Conservation (phyloP, 2,329 filamentous ascomycete genomes). For the Cladosporium sp. region DNA sequence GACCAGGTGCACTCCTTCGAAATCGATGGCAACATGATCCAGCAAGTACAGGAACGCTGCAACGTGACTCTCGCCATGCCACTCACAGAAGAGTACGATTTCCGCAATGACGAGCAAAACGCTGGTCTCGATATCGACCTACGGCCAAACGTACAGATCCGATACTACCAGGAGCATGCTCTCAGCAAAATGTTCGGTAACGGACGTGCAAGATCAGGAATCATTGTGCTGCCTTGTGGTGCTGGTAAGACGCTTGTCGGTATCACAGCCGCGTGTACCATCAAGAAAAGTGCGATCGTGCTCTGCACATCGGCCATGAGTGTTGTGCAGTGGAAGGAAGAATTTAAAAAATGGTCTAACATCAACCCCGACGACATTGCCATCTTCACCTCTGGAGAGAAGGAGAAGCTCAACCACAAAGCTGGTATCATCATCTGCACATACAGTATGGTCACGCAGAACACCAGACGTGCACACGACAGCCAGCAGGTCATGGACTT, state of each 20-base stretch:
- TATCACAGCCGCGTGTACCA: constrained; percentile 96
- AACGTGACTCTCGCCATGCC: constrained; percentile 77
- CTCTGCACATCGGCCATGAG: constrained; percentile 98
- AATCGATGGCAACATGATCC: constrained; percentile 78
- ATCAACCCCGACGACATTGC: constrained; percentile 91
- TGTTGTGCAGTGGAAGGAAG: constrained; percentile 92
- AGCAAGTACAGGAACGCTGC: constrained; percentile 85
- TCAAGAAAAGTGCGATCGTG: constrained; percentile 94
- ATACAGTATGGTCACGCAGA: constrained; percentile 98
- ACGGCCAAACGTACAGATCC: constrained; percentile 83
- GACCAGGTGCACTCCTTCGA: constrained; percentile 93
- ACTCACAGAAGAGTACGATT: constrained; percentile 95
- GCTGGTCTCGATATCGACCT: constrained; percentile 92
- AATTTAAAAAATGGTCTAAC: constrained; percentile 99
- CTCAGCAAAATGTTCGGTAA: constrained; percentile 99
- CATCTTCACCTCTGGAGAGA: constrained; percentile 91
- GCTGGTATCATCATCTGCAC: constrained; percentile 97
- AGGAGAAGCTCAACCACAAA: constrained; percentile 79
- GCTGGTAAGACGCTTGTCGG: constrained; percentile 96
- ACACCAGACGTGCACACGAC: constrained; percentile 82
- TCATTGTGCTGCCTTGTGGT: constrained; percentile 94
- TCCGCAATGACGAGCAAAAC: constrained; percentile 85
- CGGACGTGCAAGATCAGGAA: constrained; percentile 91
- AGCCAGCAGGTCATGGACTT: constrained; percentile 98
- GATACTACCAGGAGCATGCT: constrained; percentile 94